Evolutionary conservation across 2,329 filamentous ascomycete genomes (phyloP).

Genomic region (Gliomastix tumulicola): DNA sequence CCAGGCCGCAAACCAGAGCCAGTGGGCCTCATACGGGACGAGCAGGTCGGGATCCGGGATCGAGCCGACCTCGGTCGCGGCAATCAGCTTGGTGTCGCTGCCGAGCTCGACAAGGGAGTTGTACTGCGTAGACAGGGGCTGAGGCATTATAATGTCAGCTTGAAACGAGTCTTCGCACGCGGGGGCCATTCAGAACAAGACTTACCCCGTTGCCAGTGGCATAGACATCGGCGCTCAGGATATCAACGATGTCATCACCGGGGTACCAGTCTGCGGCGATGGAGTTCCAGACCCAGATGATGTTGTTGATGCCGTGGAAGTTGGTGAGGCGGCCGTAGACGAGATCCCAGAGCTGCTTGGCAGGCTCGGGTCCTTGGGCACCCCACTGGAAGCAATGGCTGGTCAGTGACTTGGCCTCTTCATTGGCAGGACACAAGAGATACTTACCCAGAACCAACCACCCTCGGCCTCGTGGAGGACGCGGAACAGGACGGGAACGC

Average conservation of each 20-base stretch:
- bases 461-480: conserved; percentile 44
- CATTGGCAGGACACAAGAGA: no score
- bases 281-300: conserved; percentile 45
- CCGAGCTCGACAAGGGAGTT: conserved; percentile 33
- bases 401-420: no score
- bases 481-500: conserved; percentile 37
- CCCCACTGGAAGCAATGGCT: no score
- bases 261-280: conserved; percentile 37
- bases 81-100: conserved; percentile 37
- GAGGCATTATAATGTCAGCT: no score
- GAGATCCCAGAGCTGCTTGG: conserved; percentile 33
- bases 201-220: conserved; percentile 32
- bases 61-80: conserved; percentile 37
- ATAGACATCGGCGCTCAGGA: conserved; percentile 38
- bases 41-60: conserved; percentile 33
- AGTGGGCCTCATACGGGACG: conserved; percentile 35
- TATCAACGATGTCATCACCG: conserved; percentile 34
- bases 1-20: conserved; percentile 41
- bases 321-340: conserved; percentile 36
- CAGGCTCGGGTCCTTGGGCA: conserved; percentile 34
- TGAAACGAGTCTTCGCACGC: no score
- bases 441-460: conserved; percentile 45
- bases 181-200: background rate
- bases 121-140: conserved; percentile 34
- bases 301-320: conserved; percentile 35